Conservation (phyloP, 2,329 filamentous ascomycete species). For the Phialemonium atrogriseum region DNA sequence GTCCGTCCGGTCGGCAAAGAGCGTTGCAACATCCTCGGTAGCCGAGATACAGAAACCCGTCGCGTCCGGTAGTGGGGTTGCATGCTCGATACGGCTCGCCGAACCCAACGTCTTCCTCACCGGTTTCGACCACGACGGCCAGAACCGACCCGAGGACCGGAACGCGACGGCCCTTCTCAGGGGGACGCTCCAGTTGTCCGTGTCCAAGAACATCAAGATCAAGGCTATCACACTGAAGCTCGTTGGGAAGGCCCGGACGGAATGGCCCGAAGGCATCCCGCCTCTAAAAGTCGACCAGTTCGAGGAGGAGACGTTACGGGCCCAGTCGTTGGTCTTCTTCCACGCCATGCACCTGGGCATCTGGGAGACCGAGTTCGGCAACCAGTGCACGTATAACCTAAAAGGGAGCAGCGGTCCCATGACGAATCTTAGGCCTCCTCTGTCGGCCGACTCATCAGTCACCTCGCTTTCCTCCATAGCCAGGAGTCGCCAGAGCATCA, state of each 20-base stretch:
- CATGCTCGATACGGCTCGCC: slow-evolving; percentile 64
- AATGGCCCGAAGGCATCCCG: slow-evolving; percentile 95
- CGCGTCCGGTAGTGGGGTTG: slow-evolving; percentile 68
- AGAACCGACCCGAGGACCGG: slow-evolving; percentile 42
- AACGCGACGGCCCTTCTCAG: slow-evolving; percentile 72
- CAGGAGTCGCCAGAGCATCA: slow-evolving; percentile 18
- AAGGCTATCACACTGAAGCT: slow-evolving; percentile 86
- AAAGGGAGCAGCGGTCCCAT: slow-evolving; percentile 25
- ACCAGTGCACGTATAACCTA: slow-evolving; percentile 49
- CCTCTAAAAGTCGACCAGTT: slow-evolving; percentile 75
- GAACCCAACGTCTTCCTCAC: slow-evolving; percentile 76
- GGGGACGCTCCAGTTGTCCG: slow-evolving; percentile 71
- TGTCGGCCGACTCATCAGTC: slow-evolving; percentile 21
- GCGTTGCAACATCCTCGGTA: slow-evolving; percentile 40
- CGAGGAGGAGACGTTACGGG: slow-evolving; percentile 79
- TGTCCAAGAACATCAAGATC: slow-evolving; percentile 86
- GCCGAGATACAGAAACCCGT: slow-evolving; percentile 61
- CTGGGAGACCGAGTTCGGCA: slow-evolving; percentile 55
- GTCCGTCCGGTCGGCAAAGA: slow-evolving; percentile 42
- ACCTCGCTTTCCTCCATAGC: slow-evolving; percentile 21
- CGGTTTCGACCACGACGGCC: slow-evolving; percentile 67
- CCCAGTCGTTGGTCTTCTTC: slow-evolving; percentile 87
- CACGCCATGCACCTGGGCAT: slow-evolving; percentile 58
- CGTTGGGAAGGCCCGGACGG: slow-evolving; percentile 74
- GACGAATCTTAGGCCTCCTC: slow-evolving; percentile 19